phyloP scores from a whole-genome alignment of 345 rosid species.

The Physaria fendleri region DNA sequence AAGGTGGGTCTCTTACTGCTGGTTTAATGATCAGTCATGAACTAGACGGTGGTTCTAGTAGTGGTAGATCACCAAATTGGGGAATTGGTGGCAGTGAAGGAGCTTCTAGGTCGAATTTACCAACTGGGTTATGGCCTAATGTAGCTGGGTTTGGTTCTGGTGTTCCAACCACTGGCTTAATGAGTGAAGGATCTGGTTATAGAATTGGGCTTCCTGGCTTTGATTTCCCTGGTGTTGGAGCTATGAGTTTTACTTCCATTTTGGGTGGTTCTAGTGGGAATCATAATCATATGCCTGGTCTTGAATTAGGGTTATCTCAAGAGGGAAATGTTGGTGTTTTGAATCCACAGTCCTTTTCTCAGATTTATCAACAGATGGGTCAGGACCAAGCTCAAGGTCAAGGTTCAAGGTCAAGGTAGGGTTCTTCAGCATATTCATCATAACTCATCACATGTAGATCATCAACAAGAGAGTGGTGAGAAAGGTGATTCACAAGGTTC shows the following conservation, averaged over 20 bases:
- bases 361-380: constrained; percentile 13
- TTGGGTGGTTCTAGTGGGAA: constrained; percentile 43
- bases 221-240: constrained; percentile 4
- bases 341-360: constrained; percentile 42
- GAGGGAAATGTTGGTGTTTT: background rate
- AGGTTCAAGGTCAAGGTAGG: background rate
- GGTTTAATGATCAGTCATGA: constrained; percentile 77
- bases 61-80: constrained; percentile 61
- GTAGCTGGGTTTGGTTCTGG: constrained; percentile 50
- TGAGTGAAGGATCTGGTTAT: constrained; percentile 42
- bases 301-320: background rate
- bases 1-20: constrained; percentile 49
- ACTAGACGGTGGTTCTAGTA: constrained; percentile 36
- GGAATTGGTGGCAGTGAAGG: too few species aligned
- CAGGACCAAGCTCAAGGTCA: constrained; percentile 5
- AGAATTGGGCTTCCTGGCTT: constrained; percentile 9
- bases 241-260: constrained; percentile 41
- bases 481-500: background rate
- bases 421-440: background rate
- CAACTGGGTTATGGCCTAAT: constrained; percentile 71
- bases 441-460: background rate
- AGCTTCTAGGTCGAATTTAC: constrained; percentile 55
- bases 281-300: constrained; percentile 1
- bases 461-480: constrained; percentile 1
- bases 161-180: constrained; percentile 47